Evolutionary conservation across 31 red algal species (phyloP).

Genomic region (Asparagopsis taxiformis): DNA sequence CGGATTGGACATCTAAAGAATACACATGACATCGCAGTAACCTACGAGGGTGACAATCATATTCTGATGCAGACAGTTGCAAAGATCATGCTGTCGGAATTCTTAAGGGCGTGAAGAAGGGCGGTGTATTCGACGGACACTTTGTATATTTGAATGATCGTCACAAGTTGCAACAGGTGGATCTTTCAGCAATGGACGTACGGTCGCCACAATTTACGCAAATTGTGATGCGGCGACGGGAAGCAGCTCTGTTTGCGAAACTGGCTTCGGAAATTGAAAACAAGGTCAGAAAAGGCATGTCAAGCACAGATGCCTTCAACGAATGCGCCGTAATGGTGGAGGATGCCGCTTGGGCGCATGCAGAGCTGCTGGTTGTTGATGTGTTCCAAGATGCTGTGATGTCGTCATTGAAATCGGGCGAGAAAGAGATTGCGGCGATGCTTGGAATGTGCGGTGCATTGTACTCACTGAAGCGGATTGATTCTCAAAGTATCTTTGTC

Average conservation of each 20-base stretch:
- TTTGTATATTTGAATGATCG: constrained; percentile 8
- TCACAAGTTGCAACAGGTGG: neutral
- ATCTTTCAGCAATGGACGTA: neutral
- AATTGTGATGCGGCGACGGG: constrained; percentile 47
- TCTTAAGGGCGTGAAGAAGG: neutral
- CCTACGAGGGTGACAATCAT: constrained; percentile 70
- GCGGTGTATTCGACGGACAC: neutral
- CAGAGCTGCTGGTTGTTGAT: constrained; percentile 1
- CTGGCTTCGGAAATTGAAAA: constrained; percentile 40
- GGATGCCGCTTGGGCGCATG: constrained; percentile 16
- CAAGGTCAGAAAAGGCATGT: constrained; percentile 17
- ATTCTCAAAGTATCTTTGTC: neutral
- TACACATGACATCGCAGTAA: constrained; percentile 32
- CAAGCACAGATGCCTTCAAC: constrained; percentile 56
- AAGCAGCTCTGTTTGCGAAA: constrained; percentile 50
- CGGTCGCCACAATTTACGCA: constrained; percentile 19
- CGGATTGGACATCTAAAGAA: constrained; percentile 54
- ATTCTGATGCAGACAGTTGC: constrained; percentile 65
- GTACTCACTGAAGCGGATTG: neutral
- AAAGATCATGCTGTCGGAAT: constrained; percentile 33
- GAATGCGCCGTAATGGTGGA: constrained; percentile 27
- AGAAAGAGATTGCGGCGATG: constrained; percentile 5
- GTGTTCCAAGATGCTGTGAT: neutral
- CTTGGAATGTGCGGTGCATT: constrained; percentile 6
- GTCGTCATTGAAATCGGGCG: neutral